Evolutionary conservation across 2,329 filamentous ascomycete genomes (phyloP).

Genomic region (Hypoxylon rubiginosum): DNA sequence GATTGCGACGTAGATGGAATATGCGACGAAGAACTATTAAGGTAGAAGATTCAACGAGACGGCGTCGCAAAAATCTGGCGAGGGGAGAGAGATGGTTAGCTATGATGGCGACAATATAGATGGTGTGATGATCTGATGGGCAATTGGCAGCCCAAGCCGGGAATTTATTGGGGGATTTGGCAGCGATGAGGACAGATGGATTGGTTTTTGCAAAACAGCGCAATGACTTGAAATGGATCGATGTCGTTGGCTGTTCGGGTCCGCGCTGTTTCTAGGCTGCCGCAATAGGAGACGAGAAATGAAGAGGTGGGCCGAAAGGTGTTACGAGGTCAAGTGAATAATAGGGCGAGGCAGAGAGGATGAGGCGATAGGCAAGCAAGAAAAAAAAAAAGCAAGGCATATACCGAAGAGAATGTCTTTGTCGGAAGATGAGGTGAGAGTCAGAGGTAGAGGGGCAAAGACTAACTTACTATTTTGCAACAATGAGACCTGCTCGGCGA

Average conservation of each 20-base stretch:
- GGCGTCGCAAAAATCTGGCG: constrained; percentile 32
- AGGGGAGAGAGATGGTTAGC: constrained; percentile 35
- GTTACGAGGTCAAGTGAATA: constrained; percentile 30
- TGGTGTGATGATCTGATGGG: constrained; percentile 40
- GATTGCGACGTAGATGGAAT: constrained; percentile 69
- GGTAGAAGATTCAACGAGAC: constrained; percentile 37
- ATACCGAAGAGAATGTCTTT: constrained; percentile 42
- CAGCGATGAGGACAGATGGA: constrained; percentile 49
- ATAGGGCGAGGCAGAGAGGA: constrained; percentile 31
- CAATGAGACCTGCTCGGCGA: constrained; percentile 55
- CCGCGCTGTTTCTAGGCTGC: constrained; percentile 46
- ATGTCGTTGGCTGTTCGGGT: constrained; percentile 25
- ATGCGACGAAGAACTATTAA: constrained; percentile 54
- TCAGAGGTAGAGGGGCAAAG: too few relatives aligned
- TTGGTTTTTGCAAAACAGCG: constrained; percentile 39
- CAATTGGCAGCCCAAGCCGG: constrained; percentile 38
- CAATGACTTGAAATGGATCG: constrained; percentile 36
- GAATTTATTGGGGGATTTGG: constrained; percentile 36
- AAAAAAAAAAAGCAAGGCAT: constrained; percentile 12
- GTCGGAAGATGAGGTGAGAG: constrained; percentile 26
- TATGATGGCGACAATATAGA: constrained; percentile 34
- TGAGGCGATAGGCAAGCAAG: constrained; percentile 19
- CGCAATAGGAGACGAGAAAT: constrained; percentile 47
- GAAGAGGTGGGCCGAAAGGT: constrained; percentile 45
- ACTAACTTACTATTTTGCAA: constrained; percentile 53